Conservation (phyloP, 192 early-diverging fungal genomes). For the Coemansia sp. region DNA sequence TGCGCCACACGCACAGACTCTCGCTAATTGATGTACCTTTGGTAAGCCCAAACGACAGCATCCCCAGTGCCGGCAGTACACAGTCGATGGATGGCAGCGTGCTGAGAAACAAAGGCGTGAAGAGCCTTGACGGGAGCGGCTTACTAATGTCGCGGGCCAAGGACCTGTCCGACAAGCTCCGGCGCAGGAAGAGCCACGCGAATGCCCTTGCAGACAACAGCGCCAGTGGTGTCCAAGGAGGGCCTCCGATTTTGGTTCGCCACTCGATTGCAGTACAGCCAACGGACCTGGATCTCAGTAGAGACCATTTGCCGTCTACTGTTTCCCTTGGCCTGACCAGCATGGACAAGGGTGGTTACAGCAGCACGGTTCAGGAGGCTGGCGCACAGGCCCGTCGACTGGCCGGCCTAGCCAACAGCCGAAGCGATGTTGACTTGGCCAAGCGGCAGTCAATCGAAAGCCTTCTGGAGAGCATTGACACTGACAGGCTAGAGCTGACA, state of each 20-base stretch:
- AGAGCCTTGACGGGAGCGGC: not conserved
- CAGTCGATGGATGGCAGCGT: not conserved
- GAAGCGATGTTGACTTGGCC: not conserved
- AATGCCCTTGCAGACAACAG: not conserved
- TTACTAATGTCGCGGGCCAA: constrained; percentile 36
- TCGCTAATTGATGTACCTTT: not conserved
- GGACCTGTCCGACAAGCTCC: constrained; percentile 22
- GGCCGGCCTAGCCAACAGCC: not conserved
- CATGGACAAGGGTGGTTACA: not conserved
- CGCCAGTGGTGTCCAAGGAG: not conserved
- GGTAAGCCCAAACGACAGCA: constrained; percentile 40
- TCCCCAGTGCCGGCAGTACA: not conserved
- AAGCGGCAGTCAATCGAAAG: constrained; percentile 7
- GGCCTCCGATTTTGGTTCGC: not conserved
- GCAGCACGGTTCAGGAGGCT: not conserved
- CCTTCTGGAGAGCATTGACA: not conserved
- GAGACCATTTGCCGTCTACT: not conserved
- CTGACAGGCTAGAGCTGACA: constrained; percentile 31
- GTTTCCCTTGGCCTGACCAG: not conserved
- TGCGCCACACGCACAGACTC: not conserved
- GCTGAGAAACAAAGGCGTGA: not conserved
- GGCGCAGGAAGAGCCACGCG: constrained; percentile 1
- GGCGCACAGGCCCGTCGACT: not conserved
- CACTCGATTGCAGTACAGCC: constrained; percentile 14
- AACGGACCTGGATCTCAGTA: not conserved